phyloP scores from a whole-genome alignment of 2,329 filamentous ascomycete genomes.

The Fusarium tjaetaba region DNA sequence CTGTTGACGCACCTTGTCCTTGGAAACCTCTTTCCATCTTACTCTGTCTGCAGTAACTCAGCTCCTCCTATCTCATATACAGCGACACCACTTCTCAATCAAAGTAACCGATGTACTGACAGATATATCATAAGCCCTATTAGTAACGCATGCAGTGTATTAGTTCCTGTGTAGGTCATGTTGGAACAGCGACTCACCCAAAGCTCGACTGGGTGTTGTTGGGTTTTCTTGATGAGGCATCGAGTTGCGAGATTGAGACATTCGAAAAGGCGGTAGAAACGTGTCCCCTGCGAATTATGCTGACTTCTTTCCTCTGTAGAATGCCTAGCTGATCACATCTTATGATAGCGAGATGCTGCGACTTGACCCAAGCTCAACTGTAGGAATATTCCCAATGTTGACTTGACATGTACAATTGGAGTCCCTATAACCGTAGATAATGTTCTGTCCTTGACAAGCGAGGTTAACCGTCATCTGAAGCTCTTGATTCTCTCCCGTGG shows the following conservation, averaged over 20 bases:
- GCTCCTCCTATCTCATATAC: accelerated
- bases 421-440: neutral
- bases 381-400: neutral
- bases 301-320: too few species aligned
- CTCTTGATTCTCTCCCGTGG: neutral
- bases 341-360: neutral
- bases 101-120: neutral
- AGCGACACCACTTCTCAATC: neutral
- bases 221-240: neutral
- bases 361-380: neutral
- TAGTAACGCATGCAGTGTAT: neutral
- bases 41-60: neutral
- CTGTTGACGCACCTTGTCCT: neutral
- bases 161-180: neutral
- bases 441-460: neutral
- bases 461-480: neutral
- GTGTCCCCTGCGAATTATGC: neutral
- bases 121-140: too few species aligned
- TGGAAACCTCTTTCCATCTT: neutral
- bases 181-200: neutral
- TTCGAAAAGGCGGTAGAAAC: neutral
- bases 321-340: neutral
- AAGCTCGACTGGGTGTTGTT: neutral
- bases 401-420: neutral
- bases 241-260: neutral